These are phyloP conservation scores for Hericium alpestre DNA, from an alignment of 768 basidiomycete genomes.

Conservation along the genomic window DNA sequence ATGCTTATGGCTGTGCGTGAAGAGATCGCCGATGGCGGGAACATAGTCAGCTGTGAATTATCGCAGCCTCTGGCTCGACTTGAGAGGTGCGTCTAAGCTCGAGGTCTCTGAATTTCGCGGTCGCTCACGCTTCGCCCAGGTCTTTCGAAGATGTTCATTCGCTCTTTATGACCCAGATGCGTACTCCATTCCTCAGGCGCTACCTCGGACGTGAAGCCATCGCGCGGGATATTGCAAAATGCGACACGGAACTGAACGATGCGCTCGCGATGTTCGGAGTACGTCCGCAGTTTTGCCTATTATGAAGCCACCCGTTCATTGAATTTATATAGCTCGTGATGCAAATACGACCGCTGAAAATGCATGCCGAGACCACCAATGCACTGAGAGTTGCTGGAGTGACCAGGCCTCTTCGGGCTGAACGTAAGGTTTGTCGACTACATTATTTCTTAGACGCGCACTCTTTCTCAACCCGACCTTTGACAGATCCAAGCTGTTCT, in stretches of 20 bases:
- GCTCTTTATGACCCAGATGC: conserved; percentile 38
- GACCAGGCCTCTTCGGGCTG: too few relatives aligned
- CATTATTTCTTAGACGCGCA: too few relatives aligned
- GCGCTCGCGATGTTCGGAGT: conserved; percentile 48
- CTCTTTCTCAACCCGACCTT: too few relatives aligned
- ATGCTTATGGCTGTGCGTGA: conserved; percentile 52
- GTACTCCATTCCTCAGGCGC: conserved; percentile 58
- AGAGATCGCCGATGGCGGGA: conserved; percentile 50
- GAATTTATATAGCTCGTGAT: too few relatives aligned
- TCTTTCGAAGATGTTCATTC: conserved; percentile 33
- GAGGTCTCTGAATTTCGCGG: neutral
- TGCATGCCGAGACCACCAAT: too few relatives aligned
- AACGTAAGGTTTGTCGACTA: too few relatives aligned
- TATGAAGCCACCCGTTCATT: too few relatives aligned
- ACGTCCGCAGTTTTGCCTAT: neutral
- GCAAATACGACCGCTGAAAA: too few relatives aligned
- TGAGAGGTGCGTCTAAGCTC: conserved; percentile 31
- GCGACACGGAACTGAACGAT: conserved; percentile 43
- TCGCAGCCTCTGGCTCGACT: conserved; percentile 38
- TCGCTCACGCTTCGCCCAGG: conserved; percentile 15
- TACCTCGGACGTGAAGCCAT: conserved; percentile 71
- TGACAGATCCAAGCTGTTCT: conserved; percentile 7
- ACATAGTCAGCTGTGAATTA: conserved; percentile 37
- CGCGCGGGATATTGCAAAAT: conserved; percentile 36
- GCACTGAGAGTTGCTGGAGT: too few relatives aligned